These are phyloP conservation scores for Colletotrichum chlorophyti DNA, from an alignment of 2,329 filamentous ascomycete species.

Conservation along the genomic window DNA sequence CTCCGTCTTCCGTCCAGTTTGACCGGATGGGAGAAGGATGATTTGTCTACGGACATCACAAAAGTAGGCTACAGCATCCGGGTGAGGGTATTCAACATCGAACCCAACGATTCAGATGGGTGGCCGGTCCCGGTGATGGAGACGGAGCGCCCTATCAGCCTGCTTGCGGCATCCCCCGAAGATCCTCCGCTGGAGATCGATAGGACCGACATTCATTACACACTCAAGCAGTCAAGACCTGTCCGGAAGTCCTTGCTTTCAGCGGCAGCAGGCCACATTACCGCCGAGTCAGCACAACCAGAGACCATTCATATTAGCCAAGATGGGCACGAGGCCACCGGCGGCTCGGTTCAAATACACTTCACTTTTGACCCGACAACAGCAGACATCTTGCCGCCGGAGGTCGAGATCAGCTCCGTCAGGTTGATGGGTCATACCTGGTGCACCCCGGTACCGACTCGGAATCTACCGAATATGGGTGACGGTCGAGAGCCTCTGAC, in stretches of 20 bases:
- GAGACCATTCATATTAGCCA: conserved; percentile 54
- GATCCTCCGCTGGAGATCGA: conserved; percentile 58
- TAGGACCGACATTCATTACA: conserved; percentile 54
- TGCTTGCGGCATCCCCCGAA: conserved; percentile 56
- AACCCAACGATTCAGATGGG: conserved; percentile 34
- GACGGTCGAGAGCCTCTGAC: conserved; percentile 44
- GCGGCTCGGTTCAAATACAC: conserved; percentile 50
- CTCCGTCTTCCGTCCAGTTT: conserved; percentile 59
- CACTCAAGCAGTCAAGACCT: conserved; percentile 55
- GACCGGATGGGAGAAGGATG: conserved; percentile 58
- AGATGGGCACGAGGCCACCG: conserved; percentile 51
- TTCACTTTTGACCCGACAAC: conserved; percentile 54
- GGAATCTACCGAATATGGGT: conserved; percentile 56
- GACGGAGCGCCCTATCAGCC: conserved; percentile 51
- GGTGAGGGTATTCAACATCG: conserved; percentile 45
- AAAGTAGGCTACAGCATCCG: conserved; percentile 59
- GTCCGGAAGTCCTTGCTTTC: conserved; percentile 60
- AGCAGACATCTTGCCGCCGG: conserved; percentile 50
- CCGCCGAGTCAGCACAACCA: conserved; percentile 52
- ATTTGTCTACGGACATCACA: conserved; percentile 60
- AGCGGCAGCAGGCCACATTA: conserved; percentile 55
- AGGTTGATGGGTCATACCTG: conserved; percentile 60
- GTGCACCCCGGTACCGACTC: conserved; percentile 53
- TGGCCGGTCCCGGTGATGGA: conserved; percentile 44
- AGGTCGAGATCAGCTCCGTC: conserved; percentile 52